Evolutionary conservation across 768 basidiomycete genomes (phyloP), one percentile per base, ranked within the genome.

Genomic region (Phanerodontia chrysosporium): DNA sequence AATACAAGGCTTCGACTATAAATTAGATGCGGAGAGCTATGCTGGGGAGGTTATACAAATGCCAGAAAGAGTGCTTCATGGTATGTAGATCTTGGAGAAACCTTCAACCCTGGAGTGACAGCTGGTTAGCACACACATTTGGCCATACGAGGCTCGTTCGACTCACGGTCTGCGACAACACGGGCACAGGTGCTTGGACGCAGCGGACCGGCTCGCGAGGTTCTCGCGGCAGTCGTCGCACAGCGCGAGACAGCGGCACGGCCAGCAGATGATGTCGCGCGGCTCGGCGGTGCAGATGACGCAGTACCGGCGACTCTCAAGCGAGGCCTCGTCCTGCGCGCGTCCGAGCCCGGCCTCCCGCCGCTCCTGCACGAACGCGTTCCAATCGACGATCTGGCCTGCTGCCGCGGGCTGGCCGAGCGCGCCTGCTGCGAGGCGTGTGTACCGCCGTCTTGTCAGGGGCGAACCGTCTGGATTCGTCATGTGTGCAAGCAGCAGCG

Each of bases 231-330:
- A 89, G 51, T 77, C 79, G 67, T 89, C 83, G 65, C 86, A 88
- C 72, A 88, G 76, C 2, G 83, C 79, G 25, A 88, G 71, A 64
- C 86, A 72, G 45, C 89, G 81, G 69, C 89, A 91, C n/a, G 89
- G 89, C 89, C 89, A 92, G 65, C 88, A 91, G 52, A 92, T 88
- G 58, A 92, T 80, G 66, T 87, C 83, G 51, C 89, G 74, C 27
- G 78, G 73, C 58, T 86, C 85, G n/a, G 74, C 74, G 27, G 84
- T 88, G 64, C 89, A 92, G 51, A 92, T 79, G 5, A 92, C 89
- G 66, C 90, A 92, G 27, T 72, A 67, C 27, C 74, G 65, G 58
- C 75, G 45, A 52, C 62, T 62, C 44, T 75, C 63, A 59, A 54
- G 58, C 24, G 59, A 55, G n/a, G 68, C 55, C 57, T 65, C 63